phyloP scores from a whole-genome alignment of 1,139 yeast genomes.

The Scheffersomyces cryptocercus region DNA sequence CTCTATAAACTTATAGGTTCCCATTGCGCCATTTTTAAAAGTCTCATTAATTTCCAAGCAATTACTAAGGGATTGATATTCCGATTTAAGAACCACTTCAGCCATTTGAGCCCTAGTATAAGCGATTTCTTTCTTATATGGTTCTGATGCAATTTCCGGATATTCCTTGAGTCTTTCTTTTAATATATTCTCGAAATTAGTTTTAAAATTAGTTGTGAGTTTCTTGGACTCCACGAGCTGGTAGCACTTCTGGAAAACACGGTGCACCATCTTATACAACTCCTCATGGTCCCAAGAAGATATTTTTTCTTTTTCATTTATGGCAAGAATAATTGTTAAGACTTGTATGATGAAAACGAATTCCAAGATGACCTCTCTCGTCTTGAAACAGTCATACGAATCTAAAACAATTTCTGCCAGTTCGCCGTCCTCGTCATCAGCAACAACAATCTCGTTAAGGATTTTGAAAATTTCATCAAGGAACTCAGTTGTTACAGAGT shows the following conservation, averaged over 20 bases:
- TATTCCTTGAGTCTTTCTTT: conserved; percentile 39
- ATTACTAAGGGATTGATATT: conserved; percentile 47
- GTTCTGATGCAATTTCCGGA: conserved; percentile 33
- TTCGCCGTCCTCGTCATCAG: conserved; percentile 47
- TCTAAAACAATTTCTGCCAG: conserved; percentile 50
- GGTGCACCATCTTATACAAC: conserved; percentile 37
- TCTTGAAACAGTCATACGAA: conserved; percentile 59
- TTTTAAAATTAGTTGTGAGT: conserved; percentile 36
- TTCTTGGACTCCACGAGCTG: conserved; percentile 46
- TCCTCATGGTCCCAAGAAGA: conserved; percentile 26
- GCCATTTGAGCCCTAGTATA: conserved; percentile 43
- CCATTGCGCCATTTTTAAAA: conserved; percentile 19
- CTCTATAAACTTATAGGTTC: conserved; percentile 41
- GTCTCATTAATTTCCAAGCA: conserved; percentile 39
- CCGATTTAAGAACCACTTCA: conserved; percentile 53
- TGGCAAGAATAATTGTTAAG: conserved; percentile 41
- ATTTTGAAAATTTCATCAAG: conserved; percentile 33
- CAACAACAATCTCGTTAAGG: conserved; percentile 24
- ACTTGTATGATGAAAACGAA: conserved; percentile 54
- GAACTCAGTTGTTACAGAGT: conserved; percentile 17
- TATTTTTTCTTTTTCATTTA: conserved; percentile 33
- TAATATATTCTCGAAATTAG: conserved; percentile 33
- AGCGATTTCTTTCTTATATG: conserved; percentile 12
- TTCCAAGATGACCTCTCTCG: conserved; percentile 61
- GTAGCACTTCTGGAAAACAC: conserved; percentile 48